phyloP scores from a whole-genome alignment of 2,329 filamentous ascomycete species.

The Epichloe uncinata region DNA sequence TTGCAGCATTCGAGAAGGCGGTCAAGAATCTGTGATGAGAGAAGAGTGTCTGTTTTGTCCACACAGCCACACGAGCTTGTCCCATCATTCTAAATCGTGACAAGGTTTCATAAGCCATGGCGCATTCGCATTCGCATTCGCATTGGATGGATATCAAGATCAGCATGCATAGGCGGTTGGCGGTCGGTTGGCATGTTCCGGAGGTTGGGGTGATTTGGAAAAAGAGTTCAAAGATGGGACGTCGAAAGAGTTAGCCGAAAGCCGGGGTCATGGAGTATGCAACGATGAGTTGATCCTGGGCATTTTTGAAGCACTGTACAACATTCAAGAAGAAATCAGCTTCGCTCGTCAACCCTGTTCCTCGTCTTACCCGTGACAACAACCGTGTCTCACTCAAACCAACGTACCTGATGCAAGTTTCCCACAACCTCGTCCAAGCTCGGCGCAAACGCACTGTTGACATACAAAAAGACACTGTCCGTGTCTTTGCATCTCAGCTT shows the following conservation, averaged over 20 bases:
- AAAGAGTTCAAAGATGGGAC: neutral
- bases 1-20: constrained; percentile 52
- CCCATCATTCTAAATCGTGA: neutral
- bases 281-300: constrained; percentile 75
- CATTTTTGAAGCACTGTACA: constrained; percentile 76
- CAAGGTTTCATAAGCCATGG: constrained; percentile 4
- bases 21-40: constrained; percentile 26
- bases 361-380: neutral
- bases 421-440: constrained; percentile 88
- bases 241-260: constrained; percentile 50
- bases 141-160: neutral
- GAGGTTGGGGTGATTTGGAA: neutral
- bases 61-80: neutral
- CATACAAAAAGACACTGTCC: constrained; percentile 79
- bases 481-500: constrained; percentile 38
- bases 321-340: neutral
- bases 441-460: constrained; percentile 88
- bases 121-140: constrained; percentile 11
- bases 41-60: neutral
- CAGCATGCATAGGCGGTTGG: neutral
- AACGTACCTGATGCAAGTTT: constrained; percentile 67
- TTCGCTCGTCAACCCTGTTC: neutral
- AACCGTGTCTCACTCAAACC: neutral
- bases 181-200: neutral
- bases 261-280: constrained; percentile 83